Evolutionary conservation across 2,329 filamentous ascomycete species (phyloP).

Genomic region (Cordyceps militaris): DNA sequence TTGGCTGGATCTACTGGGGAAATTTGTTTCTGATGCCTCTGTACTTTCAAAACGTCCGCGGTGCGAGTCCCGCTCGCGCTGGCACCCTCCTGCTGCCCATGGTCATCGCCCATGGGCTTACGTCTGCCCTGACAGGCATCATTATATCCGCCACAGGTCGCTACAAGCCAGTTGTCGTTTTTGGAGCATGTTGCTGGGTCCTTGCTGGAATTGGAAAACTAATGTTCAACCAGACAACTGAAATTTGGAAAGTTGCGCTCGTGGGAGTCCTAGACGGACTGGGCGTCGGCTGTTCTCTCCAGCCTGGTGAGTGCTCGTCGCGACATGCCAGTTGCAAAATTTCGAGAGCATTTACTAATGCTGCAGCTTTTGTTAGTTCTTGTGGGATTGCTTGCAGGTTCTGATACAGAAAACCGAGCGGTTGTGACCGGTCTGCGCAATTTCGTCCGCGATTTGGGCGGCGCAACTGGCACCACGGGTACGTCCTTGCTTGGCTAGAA

Average conservation of each 20-base stretch:
- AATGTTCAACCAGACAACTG: neutral
- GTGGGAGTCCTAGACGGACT: neutral
- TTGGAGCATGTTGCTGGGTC: neutral
- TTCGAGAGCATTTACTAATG: neutral
- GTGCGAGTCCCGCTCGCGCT: neutral
- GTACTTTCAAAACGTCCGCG: neutral
- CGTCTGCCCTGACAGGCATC: constrained; percentile 4
- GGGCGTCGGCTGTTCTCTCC: constrained; percentile 2
- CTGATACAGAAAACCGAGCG: neutral
- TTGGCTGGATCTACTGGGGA: constrained; percentile 5
- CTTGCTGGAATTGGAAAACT: neutral
- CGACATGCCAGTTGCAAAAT: too few relatives aligned
- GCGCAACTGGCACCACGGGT: constrained; percentile 4
- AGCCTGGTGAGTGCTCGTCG: neutral
- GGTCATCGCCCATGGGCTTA: neutral
- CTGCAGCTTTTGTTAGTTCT: neutral
- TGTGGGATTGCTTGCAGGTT: neutral
- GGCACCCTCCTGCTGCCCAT: neutral
- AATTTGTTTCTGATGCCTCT: constrained; percentile 2
- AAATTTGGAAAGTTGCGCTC: neutral
- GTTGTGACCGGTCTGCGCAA: constrained; percentile 1
- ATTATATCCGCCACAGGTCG: neutral
- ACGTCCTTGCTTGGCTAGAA: neutral
- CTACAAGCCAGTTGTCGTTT: constrained; percentile 4
- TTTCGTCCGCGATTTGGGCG: constrained; percentile 3